Base-by-base conservation (phyloP, 257 asterid genomes). In the Solanum lycopersicoides region DNA sequence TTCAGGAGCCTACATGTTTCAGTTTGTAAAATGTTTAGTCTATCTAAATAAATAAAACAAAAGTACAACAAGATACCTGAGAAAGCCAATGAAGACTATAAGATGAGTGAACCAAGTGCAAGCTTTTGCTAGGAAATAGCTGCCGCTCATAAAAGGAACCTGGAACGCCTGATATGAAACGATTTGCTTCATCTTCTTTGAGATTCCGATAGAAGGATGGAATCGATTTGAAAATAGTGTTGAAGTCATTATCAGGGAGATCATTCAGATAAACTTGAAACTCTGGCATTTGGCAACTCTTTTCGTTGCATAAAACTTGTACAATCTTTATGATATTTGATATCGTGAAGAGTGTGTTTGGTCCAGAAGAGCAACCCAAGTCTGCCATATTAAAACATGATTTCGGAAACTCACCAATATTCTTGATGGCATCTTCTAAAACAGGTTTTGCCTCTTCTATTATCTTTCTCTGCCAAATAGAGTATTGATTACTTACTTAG, bases 351-450 rank as follows among this genome's bases (percentile, higher is more conserved):
- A 92, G 42, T 1, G 95, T 82, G 76, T 91, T 91, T 3, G 90
- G 92, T 20, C 93, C 93, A 4, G 93, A 90, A 6, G 91, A 88
- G 86, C 93, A 91, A 1, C 93, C 94, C 86, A 92, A 86, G 12
- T 91, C 93, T 53, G 84, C 91, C 23, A 92, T 83, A 63, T 71
- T 88, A 12, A 89, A 50, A 87, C 90, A 83, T 60, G 69, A 60
- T 30, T 72, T 59, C 20, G 87, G 50, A 12, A 14, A 32, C 21
- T 47, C 63, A 45, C 47, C 53, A 20, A 3, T 30, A 11, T 30
- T 86, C 37, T 85, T 42, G 21, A 89, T 53, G 72, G 88, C 68
- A 7, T 89, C 89, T 30, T 91, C 90, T 18, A 88, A 53, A 18
- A 89, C 82, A 5, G 37, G 39, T 83, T 56, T 35, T 18, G 90